phyloP scores from a whole-genome alignment of 345 rosid species.

The Populus ilicifolia region DNA sequence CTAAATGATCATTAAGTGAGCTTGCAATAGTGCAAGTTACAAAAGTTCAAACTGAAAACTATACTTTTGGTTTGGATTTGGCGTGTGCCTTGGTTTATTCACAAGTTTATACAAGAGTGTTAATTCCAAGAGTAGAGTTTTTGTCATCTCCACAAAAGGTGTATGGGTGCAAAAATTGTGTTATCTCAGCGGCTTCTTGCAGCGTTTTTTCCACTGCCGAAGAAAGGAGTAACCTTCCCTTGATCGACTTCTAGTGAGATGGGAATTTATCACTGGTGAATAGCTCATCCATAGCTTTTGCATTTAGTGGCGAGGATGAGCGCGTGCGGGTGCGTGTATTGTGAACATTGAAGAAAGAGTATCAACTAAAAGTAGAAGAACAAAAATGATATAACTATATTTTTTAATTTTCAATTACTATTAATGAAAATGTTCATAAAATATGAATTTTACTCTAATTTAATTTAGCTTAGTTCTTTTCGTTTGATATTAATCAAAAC shows the following conservation, averaged over 20 bases:
- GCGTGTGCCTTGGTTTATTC: background rate
- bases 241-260: background rate
- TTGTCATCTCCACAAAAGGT: background rate
- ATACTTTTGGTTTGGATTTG: constrained; percentile 11
- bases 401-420: too few relatives aligned
- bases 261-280: background rate
- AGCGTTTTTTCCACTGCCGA: background rate
- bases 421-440: background rate
- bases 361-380: background rate
- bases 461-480: too few relatives aligned
- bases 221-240: background rate
- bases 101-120: background rate
- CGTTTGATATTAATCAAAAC: too few relatives aligned
- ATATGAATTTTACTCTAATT: too few relatives aligned
- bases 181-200: background rate
- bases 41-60: background rate
- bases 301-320: background rate
- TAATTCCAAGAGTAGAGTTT: background rate
- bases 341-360: background rate
- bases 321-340: too few relatives aligned
- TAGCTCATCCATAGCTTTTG: background rate
- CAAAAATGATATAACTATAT: too few relatives aligned
- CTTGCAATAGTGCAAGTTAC: background rate
- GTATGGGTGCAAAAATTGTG: background rate
- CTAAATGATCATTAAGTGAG: background rate